These are phyloP conservation scores for Smallanthus sonchifolius DNA, from an alignment of 129 eudicot genomes.

Conservation along the genomic window DNA sequence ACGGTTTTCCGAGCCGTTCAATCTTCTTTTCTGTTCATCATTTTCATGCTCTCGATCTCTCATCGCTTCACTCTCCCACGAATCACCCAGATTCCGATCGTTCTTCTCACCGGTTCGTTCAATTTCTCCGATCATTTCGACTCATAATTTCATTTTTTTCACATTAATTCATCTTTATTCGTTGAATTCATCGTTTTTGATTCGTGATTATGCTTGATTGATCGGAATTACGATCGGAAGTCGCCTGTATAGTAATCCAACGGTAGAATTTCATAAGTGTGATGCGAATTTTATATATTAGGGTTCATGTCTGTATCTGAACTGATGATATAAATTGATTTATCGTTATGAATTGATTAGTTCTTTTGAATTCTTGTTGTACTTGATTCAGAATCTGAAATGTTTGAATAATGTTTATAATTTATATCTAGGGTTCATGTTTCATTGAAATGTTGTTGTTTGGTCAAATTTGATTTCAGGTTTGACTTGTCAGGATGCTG, in stretches of 20 bases:
- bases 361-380: not conserved
- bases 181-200: not conserved
- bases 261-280: not conserved
- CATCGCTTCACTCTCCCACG: not conserved
- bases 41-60: slow-evolving; percentile 19
- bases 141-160: not conserved
- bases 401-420: not conserved
- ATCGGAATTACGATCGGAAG: not conserved
- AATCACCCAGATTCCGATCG: slow-evolving; percentile 23
- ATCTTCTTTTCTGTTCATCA: slow-evolving; percentile 27
- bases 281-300: not conserved
- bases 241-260: not conserved
- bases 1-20: slow-evolving; percentile 22
- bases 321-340: too few relatives aligned
- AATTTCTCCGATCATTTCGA: not conserved
- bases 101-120: slow-evolving; percentile 18
- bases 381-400: not conserved
- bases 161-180: not conserved
- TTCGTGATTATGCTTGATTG: not conserved
- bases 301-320: too few relatives aligned
- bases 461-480: slow-evolving; percentile 20
- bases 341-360: too few relatives aligned
- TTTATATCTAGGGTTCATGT: not conserved
- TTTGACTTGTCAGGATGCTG: slow-evolving; percentile 8
- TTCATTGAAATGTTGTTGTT: not conserved